Evolutionary conservation across 495 filamentous ascomycete species (phyloP), one percentile per base, ranked within the genome.

Genomic region (Trichoderma parareesei): DNA sequence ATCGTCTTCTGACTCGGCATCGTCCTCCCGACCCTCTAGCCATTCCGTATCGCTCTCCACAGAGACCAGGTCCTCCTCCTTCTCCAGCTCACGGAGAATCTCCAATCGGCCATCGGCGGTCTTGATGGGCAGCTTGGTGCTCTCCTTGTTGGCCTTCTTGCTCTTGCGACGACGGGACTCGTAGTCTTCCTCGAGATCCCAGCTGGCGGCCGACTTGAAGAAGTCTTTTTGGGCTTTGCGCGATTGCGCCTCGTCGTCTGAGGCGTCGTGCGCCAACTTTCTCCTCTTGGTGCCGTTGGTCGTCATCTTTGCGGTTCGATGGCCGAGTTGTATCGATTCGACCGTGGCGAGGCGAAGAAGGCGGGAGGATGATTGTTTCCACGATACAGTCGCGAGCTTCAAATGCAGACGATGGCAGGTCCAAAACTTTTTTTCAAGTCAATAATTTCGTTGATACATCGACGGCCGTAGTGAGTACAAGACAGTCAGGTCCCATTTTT

Each of bases 121-220:
- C 75, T 91, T 94, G 59, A 97, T 90, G 5, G 92, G 94, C 41
- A 98, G 79, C 70, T 88, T 82, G 35, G 85, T 90, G 67, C 70
- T 86, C 67, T 92, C 88, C 67, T 87, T 86, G 71, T 81, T 64
- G 63, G 74, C 84, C 43, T 84, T 87, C 73, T 84, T 85, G 63
- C 81, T 73, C 70, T 94, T 92, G 67, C 91, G 82, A 37, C 89
- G 87, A 67, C 83, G 85, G 48, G 82, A 82, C 75, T 96, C 93
- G 80, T 98, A 98, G 70, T 88, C 85, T 69, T 97, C 88, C 75
- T 98, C 94, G 59, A 96, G 81, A 72, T 96, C 84, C 94, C 94
- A 97, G 68, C 74, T 78, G 42, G 74, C 74, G 18, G 78, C 78
- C 70, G 73, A 78, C 44, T 77, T 76, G 71, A 79, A 75, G 66